Conservation (phyloP, 345 rosid species). For the Syzygium jambos region DNA sequence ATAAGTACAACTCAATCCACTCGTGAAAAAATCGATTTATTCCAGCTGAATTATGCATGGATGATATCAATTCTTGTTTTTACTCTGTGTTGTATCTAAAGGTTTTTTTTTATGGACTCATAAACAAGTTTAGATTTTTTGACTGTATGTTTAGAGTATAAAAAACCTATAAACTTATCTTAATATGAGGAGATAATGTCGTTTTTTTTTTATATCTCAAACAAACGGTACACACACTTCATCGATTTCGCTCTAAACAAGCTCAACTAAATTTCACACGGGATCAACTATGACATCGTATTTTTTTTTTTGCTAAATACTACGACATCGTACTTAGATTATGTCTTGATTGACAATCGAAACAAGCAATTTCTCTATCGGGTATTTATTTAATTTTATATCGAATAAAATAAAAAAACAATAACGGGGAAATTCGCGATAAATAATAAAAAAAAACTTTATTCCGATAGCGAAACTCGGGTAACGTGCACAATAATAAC, state of each 20-base stretch:
- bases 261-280: not conserved
- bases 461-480: not conserved
- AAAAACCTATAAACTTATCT: not conserved
- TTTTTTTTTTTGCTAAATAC: too few relatives aligned
- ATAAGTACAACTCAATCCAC: not conserved
- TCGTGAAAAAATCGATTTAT: not conserved
- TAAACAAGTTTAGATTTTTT: not conserved
- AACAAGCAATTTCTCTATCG: not conserved
- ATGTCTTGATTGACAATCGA: not conserved
- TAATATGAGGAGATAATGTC: not conserved
- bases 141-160: not conserved
- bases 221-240: not conserved
- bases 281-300: too few relatives aligned
- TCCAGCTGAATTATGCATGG: not conserved
- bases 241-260: not conserved
- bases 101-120: not conserved
- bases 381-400: not conserved
- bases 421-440: not conserved
- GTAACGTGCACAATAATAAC: not conserved
- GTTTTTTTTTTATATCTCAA: not conserved
- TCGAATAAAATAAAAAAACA: not conserved
- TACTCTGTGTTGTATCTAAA: not conserved
- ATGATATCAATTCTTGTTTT: not conserved
- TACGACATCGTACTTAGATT: not conserved
- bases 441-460: not conserved